Evolutionary conservation across 2,329 filamentous ascomycete species (phyloP).

Genomic region (Delphinella strobiligena): DNA sequence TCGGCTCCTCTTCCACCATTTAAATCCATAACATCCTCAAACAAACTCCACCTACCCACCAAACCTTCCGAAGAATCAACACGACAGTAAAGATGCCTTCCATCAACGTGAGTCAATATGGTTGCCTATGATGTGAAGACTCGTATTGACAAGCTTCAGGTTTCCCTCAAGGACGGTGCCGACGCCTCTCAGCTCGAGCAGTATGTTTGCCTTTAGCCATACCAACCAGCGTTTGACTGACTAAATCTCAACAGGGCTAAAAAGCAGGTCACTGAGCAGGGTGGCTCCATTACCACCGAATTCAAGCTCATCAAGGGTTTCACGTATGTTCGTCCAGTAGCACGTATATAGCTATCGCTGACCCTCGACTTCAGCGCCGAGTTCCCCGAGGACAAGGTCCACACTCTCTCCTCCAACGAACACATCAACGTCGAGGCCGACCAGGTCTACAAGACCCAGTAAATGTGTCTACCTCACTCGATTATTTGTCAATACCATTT

Average conservation of each 20-base stretch:
- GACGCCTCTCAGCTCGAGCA: slow-evolving; percentile 53
- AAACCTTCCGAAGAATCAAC: too few relatives aligned
- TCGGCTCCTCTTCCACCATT: too few relatives aligned
- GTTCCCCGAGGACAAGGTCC: slow-evolving; percentile 45
- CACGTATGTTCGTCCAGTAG: too few relatives aligned
- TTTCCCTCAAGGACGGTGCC: slow-evolving; percentile 66
- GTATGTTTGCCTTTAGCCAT: slow-evolving; percentile 32
- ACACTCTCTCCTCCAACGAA: slow-evolving; percentile 54
- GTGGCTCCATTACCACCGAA: slow-evolving; percentile 73
- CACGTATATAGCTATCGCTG: too few relatives aligned
- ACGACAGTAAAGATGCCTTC: slow-evolving; percentile 25
- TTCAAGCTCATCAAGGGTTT: slow-evolving; percentile 87
- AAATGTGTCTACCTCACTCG: too few relatives aligned
- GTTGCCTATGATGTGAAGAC: not conserved
- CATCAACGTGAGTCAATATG: slow-evolving; percentile 20
- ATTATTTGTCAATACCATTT: too few relatives aligned
- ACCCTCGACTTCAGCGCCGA: slow-evolving; percentile 45
- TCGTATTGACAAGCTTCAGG: slow-evolving; percentile 35
- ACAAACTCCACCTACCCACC: not conserved
- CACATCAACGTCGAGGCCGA: slow-evolving; percentile 73
- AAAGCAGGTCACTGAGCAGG: slow-evolving; percentile 59
- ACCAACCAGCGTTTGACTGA: too few relatives aligned
- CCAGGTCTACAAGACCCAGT: slow-evolving; percentile 59
- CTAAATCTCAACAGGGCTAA: slow-evolving; percentile 60
- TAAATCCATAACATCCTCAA: not conserved